A percentile compares a stretch with the other conserved stretches of the same genome.
phyloP scores from a whole-genome alignment of 225 moss, liverwort and hornwort species.

The Straminergon stramineum region DNA sequence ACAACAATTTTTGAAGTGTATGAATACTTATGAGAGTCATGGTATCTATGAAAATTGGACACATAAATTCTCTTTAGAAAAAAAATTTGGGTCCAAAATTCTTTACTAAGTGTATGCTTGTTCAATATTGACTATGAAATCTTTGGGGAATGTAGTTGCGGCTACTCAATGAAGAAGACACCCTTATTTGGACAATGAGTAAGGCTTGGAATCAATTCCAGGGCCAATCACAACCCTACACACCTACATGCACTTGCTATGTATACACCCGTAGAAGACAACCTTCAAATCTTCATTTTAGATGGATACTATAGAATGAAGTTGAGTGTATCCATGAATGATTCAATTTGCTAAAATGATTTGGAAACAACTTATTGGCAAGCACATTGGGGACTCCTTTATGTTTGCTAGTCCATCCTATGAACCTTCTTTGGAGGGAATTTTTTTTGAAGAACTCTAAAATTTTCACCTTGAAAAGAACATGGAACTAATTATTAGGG shows the following conservation, averaged over 20 bases:
- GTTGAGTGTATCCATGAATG: background rate
- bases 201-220: background rate
- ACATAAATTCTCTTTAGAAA: no score
- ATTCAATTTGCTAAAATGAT: background rate
- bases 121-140: background rate
- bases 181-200: background rate
- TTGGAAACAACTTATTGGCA: background rate
- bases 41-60: no score
- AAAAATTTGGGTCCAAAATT: background rate
- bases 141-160: fast-evolving
- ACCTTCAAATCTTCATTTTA: background rate
- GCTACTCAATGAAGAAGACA: background rate
- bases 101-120: fast-evolving
- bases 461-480: no score
- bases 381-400: no score
- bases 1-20: no score
- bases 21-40: no score
- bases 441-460: no score
- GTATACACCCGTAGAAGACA: background rate
- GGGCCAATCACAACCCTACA: fast-evolving
- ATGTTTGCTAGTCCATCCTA: no score
- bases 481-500: no score
- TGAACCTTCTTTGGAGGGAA: no score
- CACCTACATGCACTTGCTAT: background rate
- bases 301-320: background rate